Conservation (phyloP, 2,329 filamentous ascomycete genomes). For the Metarhizium rileyi region DNA sequence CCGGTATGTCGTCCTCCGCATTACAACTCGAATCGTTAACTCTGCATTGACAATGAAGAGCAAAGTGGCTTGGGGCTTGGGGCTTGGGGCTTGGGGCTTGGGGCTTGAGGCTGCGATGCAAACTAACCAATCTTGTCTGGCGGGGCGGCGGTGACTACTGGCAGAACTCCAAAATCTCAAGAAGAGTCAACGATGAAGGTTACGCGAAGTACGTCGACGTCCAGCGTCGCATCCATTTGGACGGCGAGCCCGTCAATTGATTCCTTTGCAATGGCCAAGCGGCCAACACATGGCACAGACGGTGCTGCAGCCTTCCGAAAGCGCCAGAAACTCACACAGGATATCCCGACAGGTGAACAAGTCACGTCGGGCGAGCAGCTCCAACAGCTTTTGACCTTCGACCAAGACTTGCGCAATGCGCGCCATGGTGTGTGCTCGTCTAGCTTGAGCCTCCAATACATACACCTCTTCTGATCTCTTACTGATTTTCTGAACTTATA, state of each 20-base stretch:
- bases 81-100: neutral
- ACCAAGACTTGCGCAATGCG: constrained; percentile 57
- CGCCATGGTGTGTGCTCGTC: constrained; percentile 46
- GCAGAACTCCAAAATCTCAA: constrained; percentile 28
- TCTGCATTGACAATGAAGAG: no score
- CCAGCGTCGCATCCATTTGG: constrained; percentile 1
- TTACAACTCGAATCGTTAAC: no score
- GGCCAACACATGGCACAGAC: constrained; percentile 29
- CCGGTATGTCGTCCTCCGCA: no score
- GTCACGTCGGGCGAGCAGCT: constrained; percentile 57
- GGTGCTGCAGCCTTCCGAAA: constrained; percentile 35
- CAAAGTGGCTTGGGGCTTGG: neutral
- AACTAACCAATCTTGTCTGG: constrained; percentile 13
- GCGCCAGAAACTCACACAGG: constrained; percentile 46
- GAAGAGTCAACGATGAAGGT: constrained; percentile 10
- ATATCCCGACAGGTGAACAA: constrained; percentile 49
- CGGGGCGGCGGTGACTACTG: constrained; percentile 20
- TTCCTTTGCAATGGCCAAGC: constrained; percentile 32
- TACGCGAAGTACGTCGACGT: neutral
- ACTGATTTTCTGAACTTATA: constrained; percentile 17
- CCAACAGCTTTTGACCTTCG: constrained; percentile 56
- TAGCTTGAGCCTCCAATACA: neutral
- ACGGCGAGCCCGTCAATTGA: constrained; percentile 1
- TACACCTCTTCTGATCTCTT: neutral
- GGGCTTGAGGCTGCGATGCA: neutral